A percentile compares a stretch with the other conserved stretches of the same genome.
Evolutionary conservation across 1,139 yeast species (phyloP).

Genomic region (Suhomyces bokatorum): DNA sequence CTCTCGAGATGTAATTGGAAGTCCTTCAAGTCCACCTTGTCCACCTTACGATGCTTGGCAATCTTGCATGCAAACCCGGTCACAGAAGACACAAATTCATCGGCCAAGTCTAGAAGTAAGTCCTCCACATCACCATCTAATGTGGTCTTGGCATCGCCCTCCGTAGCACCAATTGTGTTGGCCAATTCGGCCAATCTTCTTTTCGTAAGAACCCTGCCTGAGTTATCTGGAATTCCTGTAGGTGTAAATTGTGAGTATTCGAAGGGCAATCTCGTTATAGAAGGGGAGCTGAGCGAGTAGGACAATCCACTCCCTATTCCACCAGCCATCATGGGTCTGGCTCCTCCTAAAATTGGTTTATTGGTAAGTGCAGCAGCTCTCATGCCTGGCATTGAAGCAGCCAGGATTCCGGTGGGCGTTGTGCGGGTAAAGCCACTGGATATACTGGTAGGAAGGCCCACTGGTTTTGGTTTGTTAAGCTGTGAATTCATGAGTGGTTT

Average conservation of each 20-base stretch:
- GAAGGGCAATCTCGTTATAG: conserved; percentile 10
- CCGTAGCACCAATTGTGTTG: conserved; percentile 76
- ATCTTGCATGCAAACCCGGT: conserved; percentile 90
- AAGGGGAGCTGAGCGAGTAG: conserved; percentile 11
- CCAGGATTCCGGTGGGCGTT: conserved; percentile 8
- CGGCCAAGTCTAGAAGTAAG: conserved; percentile 84
- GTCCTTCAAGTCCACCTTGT: conserved; percentile 81
- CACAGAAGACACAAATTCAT: conserved; percentile 88
- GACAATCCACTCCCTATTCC: conserved; percentile 10
- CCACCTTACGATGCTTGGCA: conserved; percentile 92
- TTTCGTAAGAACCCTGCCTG: conserved; percentile 84
- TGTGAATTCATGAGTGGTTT: conserved; percentile 1
- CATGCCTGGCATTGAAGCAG: conserved; percentile 9
- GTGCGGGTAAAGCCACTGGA: conserved; percentile 10
- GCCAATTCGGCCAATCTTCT: conserved; percentile 85
- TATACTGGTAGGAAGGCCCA: conserved; percentile 7
- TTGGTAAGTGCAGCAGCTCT: conserved; percentile 8
- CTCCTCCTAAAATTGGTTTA: conserved; percentile 4
- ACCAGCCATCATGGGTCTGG: conserved; percentile 6
- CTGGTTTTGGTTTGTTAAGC: conserved; percentile 6
- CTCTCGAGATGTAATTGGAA: conserved; percentile 89
- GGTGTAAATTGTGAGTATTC: conserved; percentile 31
- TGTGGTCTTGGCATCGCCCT: conserved; percentile 85
- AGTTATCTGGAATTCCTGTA: conserved; percentile 44
- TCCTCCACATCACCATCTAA: conserved; percentile 97